Base-by-base conservation (phyloP, 257 asterid genomes). In the Solanum phureja region DNA sequence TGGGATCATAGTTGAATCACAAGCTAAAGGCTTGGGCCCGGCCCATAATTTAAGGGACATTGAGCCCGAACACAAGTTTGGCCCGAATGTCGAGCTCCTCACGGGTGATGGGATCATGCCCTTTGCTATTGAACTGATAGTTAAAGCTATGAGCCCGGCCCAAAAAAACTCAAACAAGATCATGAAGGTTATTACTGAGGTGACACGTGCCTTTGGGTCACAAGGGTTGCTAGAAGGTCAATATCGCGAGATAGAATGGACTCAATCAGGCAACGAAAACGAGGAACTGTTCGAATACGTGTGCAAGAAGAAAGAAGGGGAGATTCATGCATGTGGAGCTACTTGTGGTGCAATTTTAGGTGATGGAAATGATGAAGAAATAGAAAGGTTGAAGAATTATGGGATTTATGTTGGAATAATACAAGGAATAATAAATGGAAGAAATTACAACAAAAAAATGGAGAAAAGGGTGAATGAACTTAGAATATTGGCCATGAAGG, bases 291-390 rank as follows among this genome's bases (percentile, higher is more conserved):
- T 91, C 0, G 95, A 93, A 29, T 75, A 91, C 31, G 92, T 89
- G 31, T 86, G 90, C 76, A 89, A 21, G 94, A 95, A 94, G 84
- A 94, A 90, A 38, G 93, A 90, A 64, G 98, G 98, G 0, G 93
- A 83, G 86, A 52, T 94, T 49, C 92, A 94, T 79, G 93, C 92
- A 3, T 95, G 98, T 58, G 98, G 94, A 13, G 96, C 95, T 12
- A 95, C 96, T 7, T 94, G 98, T 86, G 98, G 98, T 6, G 98
- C 96, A 71, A 94, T 94, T 84, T 75, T 95, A 76, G 98, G 96
- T 16, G 98, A 96, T 8, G 98, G 93, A 13, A 88, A 56, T 84
- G 98, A 92, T 7, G 94, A 60, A 46, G 93, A 94, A 71, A 87
- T 95, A 0, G 91, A 91, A 85, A 93, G 86, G 21, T 86, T 95